Percentiles rank a stretch among this genome's conserved stretches.
phyloP scores from a whole-genome alignment of 306 rosid genomes.

The cucumber (Cucumis sativus) region Cucumber_9930_V3 NC_026655.2:7546501-7547000 shows the following conservation, averaged over 20 bases:
- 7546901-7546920: conserved; percentile 98
- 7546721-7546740: not conserved
- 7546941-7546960: conserved; percentile 80
- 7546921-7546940: conserved; percentile 75
- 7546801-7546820: conserved; percentile 99
- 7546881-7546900: conserved; percentile 94
- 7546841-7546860: conserved; percentile 98
- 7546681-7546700: not conserved
- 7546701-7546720: not conserved
- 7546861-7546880: conserved; percentile 86
- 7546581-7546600: not conserved
- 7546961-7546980: conserved; percentile 46
- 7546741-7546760: conserved; percentile 63
- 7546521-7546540: not conserved
- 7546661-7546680: not conserved
- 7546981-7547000: conserved; percentile 39
- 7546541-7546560: not conserved
- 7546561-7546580: not conserved
- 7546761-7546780: conserved; percentile 99
- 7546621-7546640: not conserved
- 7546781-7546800: conserved; percentile 98
- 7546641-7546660: not conserved
- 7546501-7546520: not conserved
- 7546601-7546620: not conserved
- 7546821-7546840: conserved; percentile 91